Percentiles rank a stretch among this genome's conserved stretches.
Conservation (phyloP, 2,329 filamentous ascomycete species). For the Colletotrichum australisinense region DNA sequence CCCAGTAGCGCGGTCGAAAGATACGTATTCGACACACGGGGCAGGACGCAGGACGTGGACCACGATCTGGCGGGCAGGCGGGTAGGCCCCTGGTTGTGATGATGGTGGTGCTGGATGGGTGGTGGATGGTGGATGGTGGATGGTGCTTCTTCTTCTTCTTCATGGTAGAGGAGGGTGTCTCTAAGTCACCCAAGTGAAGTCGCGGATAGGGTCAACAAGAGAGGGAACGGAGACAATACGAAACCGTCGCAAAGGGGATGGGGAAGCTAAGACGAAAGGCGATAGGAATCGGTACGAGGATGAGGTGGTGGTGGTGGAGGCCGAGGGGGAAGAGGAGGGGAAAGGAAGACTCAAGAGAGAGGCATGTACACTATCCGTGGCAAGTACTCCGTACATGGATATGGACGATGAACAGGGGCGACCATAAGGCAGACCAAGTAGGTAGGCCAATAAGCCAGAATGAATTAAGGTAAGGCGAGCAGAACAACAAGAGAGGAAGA, state of each 20-base stretch:
- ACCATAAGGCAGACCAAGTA: slow-evolving; percentile 18
- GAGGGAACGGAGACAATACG: slow-evolving; percentile 33
- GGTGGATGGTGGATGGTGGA: background rate
- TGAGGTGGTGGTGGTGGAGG: background rate
- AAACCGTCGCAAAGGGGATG: slow-evolving; percentile 34
- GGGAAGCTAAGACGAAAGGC: slow-evolving; percentile 32
- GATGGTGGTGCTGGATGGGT: background rate
- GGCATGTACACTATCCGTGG: no score
- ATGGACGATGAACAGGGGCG: slow-evolving; percentile 11
- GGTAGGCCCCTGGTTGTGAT: slow-evolving; percentile 7
- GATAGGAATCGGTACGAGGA: slow-evolving; percentile 26
- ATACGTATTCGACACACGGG: slow-evolving; percentile 16
- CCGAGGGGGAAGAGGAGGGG: background rate
- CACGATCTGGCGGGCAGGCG: slow-evolving; percentile 30
- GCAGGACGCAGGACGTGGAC: slow-evolving; percentile 17
- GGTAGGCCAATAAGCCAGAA: slow-evolving; percentile 15
- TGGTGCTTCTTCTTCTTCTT: background rate
- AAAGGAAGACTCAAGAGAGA: background rate
- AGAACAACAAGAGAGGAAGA: background rate
- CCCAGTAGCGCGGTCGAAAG: slow-evolving; percentile 28
- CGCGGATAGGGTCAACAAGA: slow-evolving; percentile 30
- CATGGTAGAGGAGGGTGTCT: background rate
- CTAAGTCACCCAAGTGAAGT: slow-evolving; percentile 1
- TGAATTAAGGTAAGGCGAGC: slow-evolving; percentile 22
- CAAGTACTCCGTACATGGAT: no score